Evolutionary conservation across 2,329 filamentous ascomycete genomes (phyloP).

Genomic region (Periconia digitata): DNA sequence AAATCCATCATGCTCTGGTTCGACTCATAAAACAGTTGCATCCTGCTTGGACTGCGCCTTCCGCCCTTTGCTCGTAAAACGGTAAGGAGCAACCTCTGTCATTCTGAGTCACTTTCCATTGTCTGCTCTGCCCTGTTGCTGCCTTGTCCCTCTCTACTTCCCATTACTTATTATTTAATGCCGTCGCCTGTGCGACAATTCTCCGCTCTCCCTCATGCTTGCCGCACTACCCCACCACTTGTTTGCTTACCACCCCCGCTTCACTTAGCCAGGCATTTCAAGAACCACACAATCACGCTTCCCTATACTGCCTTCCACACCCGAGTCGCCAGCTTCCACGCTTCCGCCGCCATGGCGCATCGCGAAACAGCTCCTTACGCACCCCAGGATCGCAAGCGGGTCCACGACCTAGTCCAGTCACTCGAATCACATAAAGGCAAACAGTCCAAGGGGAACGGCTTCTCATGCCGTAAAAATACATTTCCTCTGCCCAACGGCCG

Average conservation of each 20-base stretch:
- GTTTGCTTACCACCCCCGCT: slow-evolving; percentile 16
- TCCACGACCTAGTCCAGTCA: slow-evolving; percentile 64
- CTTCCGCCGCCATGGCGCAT: slow-evolving; percentile 52
- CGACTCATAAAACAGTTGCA: background rate
- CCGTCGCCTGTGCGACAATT: slow-evolving; percentile 14
- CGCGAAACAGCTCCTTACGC: slow-evolving; percentile 60
- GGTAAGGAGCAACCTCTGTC: slow-evolving; percentile 3
- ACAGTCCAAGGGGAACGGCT: slow-evolving; percentile 52
- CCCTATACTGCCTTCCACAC: background rate
- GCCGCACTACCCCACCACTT: slow-evolving; percentile 5
- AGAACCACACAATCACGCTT: background rate
- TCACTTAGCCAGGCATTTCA: slow-evolving; percentile 14
- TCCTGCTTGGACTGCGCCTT: background rate
- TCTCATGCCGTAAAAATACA: slow-evolving; percentile 78
- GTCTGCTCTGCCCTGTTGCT: slow-evolving; percentile 10
- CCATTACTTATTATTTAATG: slow-evolving; percentile 8
- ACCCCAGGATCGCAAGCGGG: slow-evolving; percentile 69
- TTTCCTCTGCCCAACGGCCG: slow-evolving; percentile 70
- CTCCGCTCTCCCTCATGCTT: slow-evolving; percentile 15
- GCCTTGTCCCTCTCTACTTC: slow-evolving; percentile 14
- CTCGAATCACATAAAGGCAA: slow-evolving; percentile 61
- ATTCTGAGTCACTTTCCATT: slow-evolving; percentile 13
- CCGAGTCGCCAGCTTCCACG: slow-evolving; percentile 9
- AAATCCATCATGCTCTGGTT: no score
- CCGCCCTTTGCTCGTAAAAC: background rate